Base-by-base conservation (phyloP, 495 filamentous ascomycete genomes). In the Aspergillus olivimuriae region DNA sequence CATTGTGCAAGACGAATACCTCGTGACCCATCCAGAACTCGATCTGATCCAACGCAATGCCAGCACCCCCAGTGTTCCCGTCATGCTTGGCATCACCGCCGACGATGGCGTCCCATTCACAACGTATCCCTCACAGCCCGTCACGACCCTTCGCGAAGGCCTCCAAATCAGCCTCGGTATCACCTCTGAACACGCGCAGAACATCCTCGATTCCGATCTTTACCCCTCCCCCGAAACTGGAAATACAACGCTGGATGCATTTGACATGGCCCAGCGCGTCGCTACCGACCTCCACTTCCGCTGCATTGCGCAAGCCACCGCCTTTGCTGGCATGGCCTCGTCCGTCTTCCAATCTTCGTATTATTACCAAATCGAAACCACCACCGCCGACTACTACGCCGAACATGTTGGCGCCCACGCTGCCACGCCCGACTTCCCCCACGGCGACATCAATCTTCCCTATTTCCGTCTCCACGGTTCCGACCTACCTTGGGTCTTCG, bases 281-380 rank as follows among this genome's bases (percentile, higher is more conserved):
- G 61, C 63, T 3, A 70, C 69, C 11, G 69, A 74, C 47, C 58
- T 60, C 11, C 58, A 59, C 18, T 66, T 70, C 52, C 66, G 63
- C 37, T 74, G 70, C 50, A 56, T 68, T 43, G 65, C 70, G 53
- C 65, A 73, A 53, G 66, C 69, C 14, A 69, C 68, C 43, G 51
- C 62, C 34, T 70, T 68, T 46, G 63, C 67, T 1, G 66, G 60
- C 18, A 35, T 52, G 0, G 38, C 48, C 22, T 53, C 62, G 14
- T 48, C 54, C 10, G 57, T 56, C 5, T 69, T 72, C 51, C 41
- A 51, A 20, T 47, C 43, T 18, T 57, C 64, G 2, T 74, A 72
- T 56, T 73, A 64, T 56, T 74, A 70, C 52, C 66, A 70, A 43
- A 63, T 70, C 34, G 61, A 65, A 28, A 62, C 68, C 23, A 60